Conservation (phyloP, 2,329 filamentous ascomycete genomes). For the Clonostachys rhizophaga region DNA sequence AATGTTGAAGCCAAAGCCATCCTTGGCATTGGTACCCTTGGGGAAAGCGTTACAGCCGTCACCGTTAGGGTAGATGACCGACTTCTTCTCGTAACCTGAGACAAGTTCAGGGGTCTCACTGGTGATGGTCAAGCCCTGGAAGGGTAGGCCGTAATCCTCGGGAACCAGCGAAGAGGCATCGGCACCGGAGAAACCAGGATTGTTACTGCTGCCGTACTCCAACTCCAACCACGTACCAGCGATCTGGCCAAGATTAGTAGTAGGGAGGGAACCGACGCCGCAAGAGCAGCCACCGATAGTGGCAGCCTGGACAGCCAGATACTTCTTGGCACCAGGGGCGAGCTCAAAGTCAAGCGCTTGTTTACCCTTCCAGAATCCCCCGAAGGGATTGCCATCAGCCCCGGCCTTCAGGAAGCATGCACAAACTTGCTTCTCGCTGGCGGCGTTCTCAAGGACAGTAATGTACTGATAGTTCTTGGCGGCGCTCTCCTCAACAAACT, state of each 20-base stretch:
- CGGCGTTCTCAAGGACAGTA: constrained; percentile 31
- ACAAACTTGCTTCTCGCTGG: constrained; percentile 27
- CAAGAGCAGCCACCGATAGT: constrained; percentile 44
- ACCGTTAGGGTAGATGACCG: constrained; percentile 27
- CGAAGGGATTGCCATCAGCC: too few species aligned
- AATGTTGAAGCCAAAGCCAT: constrained; percentile 35
- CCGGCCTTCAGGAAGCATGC: constrained; percentile 46
- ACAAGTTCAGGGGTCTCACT: not conserved
- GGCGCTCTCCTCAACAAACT: constrained; percentile 29
- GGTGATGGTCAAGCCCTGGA: constrained; percentile 30
- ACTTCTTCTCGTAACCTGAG: constrained; percentile 30
- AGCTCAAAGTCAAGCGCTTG: constrained; percentile 35
- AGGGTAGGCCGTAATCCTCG: constrained; percentile 17
- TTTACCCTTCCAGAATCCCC: constrained; percentile 37
- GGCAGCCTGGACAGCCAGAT: constrained; percentile 38
- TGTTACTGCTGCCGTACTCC: constrained; percentile 31
- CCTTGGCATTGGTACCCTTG: constrained; percentile 24
- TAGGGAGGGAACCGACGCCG: constrained; percentile 21
- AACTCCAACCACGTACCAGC: constrained; percentile 44
- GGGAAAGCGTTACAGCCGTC: constrained; percentile 30
- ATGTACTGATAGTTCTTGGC: constrained; percentile 37
- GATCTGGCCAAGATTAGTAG: constrained; percentile 38
- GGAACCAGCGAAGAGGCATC: constrained; percentile 45
- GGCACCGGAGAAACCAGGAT: constrained; percentile 35
- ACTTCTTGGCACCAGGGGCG: constrained; percentile 24